A percentile compares a stretch with the other conserved stretches of the same genome.
Evolutionary conservation across 2,329 filamentous ascomycete genomes (phyloP).

Genomic region (Aspergillus costaricaensis): DNA sequence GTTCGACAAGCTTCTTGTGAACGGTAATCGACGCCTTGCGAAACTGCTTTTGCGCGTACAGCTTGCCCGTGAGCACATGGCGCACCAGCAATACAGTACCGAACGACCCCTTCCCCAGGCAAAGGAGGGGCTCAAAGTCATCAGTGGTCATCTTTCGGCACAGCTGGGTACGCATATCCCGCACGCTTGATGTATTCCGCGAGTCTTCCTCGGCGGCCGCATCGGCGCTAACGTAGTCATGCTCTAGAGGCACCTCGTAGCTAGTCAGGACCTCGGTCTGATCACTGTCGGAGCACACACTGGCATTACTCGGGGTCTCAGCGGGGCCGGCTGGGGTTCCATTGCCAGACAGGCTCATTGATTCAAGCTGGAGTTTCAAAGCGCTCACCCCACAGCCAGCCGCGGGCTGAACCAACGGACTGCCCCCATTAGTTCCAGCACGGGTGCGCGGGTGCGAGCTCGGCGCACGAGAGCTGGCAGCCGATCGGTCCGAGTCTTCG

Average conservation of each 20-base stretch:
- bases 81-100: conserved; percentile 93
- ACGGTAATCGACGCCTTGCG: conserved; percentile 94
- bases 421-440: conserved; percentile 38
- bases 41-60: conserved; percentile 98
- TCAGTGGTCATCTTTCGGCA: conserved; percentile 84
- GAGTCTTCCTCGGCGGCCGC: conserved; percentile 37
- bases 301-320: conserved; percentile 57
- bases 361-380: conserved; percentile 78
- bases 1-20: conserved; percentile 92
- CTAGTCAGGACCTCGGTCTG: conserved; percentile 72
- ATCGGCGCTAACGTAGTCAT: conserved; percentile 77
- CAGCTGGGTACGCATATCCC: conserved; percentile 54
- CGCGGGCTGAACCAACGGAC: conserved; percentile 54
- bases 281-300: conserved; percentile 62
- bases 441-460: conserved; percentile 33
- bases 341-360: conserved; percentile 66
- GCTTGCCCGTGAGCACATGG: conserved; percentile 79
- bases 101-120: conserved; percentile 93
- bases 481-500: conserved; percentile 50
- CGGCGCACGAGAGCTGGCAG: conserved; percentile 37
- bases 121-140: conserved; percentile 88
- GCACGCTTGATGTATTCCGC: conserved; percentile 53
- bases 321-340: conserved; percentile 57
- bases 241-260: conserved; percentile 81
- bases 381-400: conserved; percentile 73